Evolutionary conservation across 2,329 filamentous ascomycete species (phyloP), one percentile per base, ranked within the genome.

Genomic region (Neophaeococcomyces aloes): DNA sequence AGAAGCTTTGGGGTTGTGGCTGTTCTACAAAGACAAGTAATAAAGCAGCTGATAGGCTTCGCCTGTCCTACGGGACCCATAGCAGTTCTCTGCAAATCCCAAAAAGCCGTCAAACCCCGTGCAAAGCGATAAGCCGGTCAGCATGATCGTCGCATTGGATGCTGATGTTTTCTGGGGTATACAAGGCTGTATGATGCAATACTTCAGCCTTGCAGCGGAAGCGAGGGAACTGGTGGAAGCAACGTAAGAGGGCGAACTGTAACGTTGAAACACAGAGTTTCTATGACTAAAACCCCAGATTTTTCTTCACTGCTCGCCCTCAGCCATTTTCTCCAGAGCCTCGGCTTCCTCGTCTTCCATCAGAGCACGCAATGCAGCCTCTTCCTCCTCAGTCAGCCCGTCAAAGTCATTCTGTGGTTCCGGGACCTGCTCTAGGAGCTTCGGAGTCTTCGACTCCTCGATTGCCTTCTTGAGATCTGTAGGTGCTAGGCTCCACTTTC

Each of bases 291-390:
- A 17, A 19, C 32, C 21, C 29, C 15, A 13, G 7, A 39, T 17
- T 35, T 17, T 35, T 18, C 17, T 4, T 27, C 36, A 55, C 31
- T 53, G 53, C 31, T 53, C 46, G 27, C 53, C 52, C 27, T 17
- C 31, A 10, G 47, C 53, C 48, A 55, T 53, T 44, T 43, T 49
- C 31, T 55, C 53, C 29, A 55, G 27, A 10, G 33, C 23, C 30
- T 56, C 50, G 17, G 45, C 34, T 36, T 85, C 80, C 53, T 76
- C 72, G 49, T 86, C 81, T 45, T 81, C 86, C 85, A 98, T 85
- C 60, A 98, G 65, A 51, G 88, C 91, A 11, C 86, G 88, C 51
- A 98, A 69, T 62, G 96, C 91, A 3, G 83, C 81, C 63, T 96
- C 89, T 61, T 98, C 91, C 55, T 96, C 89, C 10, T 78, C 82